Evolutionary conservation across 2,329 filamentous ascomycete species (phyloP).

Genomic region (Arthrinium puccinioides): DNA sequence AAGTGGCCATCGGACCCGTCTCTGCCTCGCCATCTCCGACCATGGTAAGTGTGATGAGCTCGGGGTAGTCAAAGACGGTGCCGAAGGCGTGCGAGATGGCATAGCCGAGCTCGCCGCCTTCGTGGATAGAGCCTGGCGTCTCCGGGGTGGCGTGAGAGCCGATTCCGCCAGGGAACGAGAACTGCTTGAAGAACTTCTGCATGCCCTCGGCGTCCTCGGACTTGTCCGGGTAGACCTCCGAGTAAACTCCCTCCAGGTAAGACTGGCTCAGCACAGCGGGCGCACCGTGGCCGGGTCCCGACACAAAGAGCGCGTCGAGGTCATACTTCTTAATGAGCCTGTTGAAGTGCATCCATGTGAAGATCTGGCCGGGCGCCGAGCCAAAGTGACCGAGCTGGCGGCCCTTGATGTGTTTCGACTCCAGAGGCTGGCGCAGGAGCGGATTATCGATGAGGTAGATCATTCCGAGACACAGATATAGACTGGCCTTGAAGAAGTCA

Average conservation of each 20-base stretch:
- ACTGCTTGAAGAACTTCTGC: conserved; percentile 73
- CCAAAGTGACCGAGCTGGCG: conserved; percentile 73
- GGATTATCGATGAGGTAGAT: conserved; percentile 71
- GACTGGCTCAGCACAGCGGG: conserved; percentile 69
- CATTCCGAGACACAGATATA: conserved; percentile 74
- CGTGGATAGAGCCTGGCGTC: conserved; percentile 69
- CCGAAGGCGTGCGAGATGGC: conserved; percentile 74
- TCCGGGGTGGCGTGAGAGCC: conserved; percentile 74
- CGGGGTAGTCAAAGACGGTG: conserved; percentile 65
- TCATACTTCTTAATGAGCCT: conserved; percentile 75
- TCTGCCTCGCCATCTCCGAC: conserved; percentile 79
- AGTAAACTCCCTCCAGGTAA: conserved; percentile 72
- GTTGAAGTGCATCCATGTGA: conserved; percentile 79
- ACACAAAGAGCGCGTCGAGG: conserved; percentile 65
- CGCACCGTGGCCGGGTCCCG: conserved; percentile 71
- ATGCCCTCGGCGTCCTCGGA: conserved; percentile 61
- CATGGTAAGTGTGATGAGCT: conserved; percentile 69
- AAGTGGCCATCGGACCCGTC: conserved; percentile 70
- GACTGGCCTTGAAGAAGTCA: conserved; percentile 66
- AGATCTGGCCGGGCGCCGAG: conserved; percentile 72
- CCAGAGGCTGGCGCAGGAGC: conserved; percentile 61
- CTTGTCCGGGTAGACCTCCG: conserved; percentile 70
- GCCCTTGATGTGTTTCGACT: conserved; percentile 63
- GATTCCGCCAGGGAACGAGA: conserved; percentile 75
- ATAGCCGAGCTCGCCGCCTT: conserved; percentile 78